Evolutionary conservation across 2,329 filamentous ascomycete species (phyloP), one percentile per base, ranked within the genome.

Genomic region (Monilinia aucupariae): DNA sequence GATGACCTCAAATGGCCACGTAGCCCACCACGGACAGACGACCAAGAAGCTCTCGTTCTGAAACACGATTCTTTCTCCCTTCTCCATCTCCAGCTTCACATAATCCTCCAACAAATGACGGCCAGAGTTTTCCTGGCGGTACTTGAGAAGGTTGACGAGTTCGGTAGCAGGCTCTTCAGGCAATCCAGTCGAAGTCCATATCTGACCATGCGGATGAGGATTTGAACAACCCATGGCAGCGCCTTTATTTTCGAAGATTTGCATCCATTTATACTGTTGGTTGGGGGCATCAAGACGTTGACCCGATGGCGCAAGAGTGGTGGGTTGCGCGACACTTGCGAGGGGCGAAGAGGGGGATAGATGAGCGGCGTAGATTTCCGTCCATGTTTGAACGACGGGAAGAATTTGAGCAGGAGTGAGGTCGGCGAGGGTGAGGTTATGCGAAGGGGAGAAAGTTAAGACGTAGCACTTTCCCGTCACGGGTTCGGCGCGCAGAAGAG

Each of bases 241-340:
- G 59, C 94, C 94, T 78, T 99, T 99, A 80, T 99, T 99, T 78
- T 99, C 94, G 67, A 99, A 99, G 68, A 99, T 97, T 75, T 99
- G 94, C 92, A 99, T 97, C 78, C 96, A 97, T 61, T 89, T 85
- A 71, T 96, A 91, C 76, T 96, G 91, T 60, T 89, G 83, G 59
- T 82, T 85, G 5, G 91, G 88, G 34, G 78, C 77, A 27, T 77
- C 74, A 15, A 78, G 76, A 12, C 79, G 75, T 27, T 78, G 76
- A 27, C 51, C 63, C n/a, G 67, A 60, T 10, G 68, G 66, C 8
- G 80, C 76, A 45, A 82, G 71, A 8, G 78, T 78, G 10, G 78
- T 80, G 5, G 78, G 75, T 32, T 68, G 68, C 20, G 74, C 67
- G 8, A 81, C 78, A 49, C 78, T 72, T 60, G 78, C 71, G 15